A percentile compares a stretch with the other conserved stretches of the same genome.
phyloP scores from a whole-genome alignment of 208 protist genomes.

The Wallacemonas sp. region DNA sequence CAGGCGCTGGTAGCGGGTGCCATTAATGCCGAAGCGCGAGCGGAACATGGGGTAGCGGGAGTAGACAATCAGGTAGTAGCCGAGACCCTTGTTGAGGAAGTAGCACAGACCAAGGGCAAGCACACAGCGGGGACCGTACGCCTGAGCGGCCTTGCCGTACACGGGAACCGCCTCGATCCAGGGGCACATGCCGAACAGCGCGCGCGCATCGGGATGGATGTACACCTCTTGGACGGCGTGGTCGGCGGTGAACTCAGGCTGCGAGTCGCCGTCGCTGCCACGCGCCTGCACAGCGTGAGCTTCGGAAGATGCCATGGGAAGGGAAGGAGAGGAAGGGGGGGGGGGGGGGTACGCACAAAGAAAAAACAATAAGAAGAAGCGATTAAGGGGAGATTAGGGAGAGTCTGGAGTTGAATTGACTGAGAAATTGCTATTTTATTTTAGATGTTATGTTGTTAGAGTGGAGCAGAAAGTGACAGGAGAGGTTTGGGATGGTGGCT shows the following conservation, averaged over 20 bases:
- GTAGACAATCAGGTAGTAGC: constrained; percentile 23
- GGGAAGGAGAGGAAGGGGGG: neutral
- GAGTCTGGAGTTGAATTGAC: neutral
- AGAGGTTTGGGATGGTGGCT: too few relatives aligned
- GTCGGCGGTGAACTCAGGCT: constrained; percentile 4
- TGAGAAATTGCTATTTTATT: too few relatives aligned
- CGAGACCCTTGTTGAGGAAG: constrained; percentile 31
- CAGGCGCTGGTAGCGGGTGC: constrained; percentile 34
- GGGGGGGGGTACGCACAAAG: too few relatives aligned
- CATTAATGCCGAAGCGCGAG: constrained; percentile 22
- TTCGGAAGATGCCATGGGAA: neutral
- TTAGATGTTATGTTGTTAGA: too few relatives aligned
- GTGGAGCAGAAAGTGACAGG: too few relatives aligned
- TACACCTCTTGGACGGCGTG: neutral
- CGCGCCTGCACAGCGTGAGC: constrained; percentile 1
- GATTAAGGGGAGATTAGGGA: neutral
- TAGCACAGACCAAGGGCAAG: constrained; percentile 21
- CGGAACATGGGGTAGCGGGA: constrained; percentile 32
- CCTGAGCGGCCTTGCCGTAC: constrained; percentile 24
- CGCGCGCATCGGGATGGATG: constrained; percentile 22
- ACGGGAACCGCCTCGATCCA: constrained; percentile 18
- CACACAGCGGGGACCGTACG: constrained; percentile 27
- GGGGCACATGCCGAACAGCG: constrained; percentile 18
- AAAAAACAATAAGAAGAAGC: neutral
- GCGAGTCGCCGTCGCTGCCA: neutral